These are phyloP conservation scores for Nakazawaea wyomingensis DNA, from an alignment of 805 yeast genomes.

Conservation along the genomic window DNA sequence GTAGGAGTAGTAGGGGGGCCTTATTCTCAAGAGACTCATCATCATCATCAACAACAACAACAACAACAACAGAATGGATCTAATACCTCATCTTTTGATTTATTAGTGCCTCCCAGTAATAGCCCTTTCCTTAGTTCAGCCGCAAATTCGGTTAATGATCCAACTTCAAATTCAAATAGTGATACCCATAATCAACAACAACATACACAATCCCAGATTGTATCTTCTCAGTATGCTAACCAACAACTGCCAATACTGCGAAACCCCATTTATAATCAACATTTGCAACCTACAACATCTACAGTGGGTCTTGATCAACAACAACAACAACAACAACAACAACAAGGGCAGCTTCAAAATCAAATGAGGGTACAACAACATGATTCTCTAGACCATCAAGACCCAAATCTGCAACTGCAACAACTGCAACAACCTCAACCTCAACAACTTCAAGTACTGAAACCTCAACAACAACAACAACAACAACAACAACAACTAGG, in stretches of 20 bases:
- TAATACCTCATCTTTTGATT: neutral
- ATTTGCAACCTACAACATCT: no score
- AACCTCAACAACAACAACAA: conserved; percentile 1
- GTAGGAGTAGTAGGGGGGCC: no score
- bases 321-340: conserved; percentile 4
- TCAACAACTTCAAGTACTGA: neutral
- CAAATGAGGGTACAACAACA: no score
- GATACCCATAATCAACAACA: neutral
- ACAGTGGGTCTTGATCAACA: no score
- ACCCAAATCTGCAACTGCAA: conserved; percentile 2
- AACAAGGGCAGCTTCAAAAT: neutral
- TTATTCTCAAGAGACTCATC: neutral
- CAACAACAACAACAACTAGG: neutral
- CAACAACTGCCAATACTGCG: neutral
- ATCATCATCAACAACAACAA: neutral
- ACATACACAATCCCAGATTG: neutral
- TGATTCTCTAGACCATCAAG: no score
- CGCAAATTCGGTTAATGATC: neutral
- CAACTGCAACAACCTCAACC: neutral
- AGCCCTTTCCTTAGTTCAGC: neutral
- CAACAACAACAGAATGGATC: conserved; percentile 1
- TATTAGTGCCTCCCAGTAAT: neutral
- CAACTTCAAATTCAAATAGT: neutral
- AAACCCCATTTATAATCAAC: neutral
- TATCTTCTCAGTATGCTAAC: neutral